These are phyloP conservation scores for Monilinia vaccinii-corymbosi DNA, from an alignment of 2,329 filamentous ascomycete species.

Conservation along the genomic window DNA sequence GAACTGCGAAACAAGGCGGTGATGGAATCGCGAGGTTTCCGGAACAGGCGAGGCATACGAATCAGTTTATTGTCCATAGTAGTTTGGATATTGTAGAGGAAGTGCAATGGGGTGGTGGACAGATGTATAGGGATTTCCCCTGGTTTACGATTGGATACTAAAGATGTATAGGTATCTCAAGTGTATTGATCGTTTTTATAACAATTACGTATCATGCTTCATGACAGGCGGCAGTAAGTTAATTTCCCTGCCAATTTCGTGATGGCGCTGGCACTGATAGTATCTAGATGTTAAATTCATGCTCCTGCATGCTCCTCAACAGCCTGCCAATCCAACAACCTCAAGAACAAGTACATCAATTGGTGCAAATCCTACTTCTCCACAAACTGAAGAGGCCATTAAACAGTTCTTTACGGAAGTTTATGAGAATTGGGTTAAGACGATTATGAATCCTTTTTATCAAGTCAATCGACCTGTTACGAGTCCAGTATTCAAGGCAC, in stretches of 20 bases:
- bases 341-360: constrained; percentile 59
- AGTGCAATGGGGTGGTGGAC: constrained; percentile 81
- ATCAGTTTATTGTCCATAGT: constrained; percentile 95
- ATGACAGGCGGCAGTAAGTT: constrained; percentile 66
- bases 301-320: constrained; percentile 73
- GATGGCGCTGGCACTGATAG: neutral
- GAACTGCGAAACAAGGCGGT: constrained; percentile 89
- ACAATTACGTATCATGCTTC: constrained; percentile 91
- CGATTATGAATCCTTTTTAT: constrained; percentile 96
- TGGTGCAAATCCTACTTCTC: constrained; percentile 74
- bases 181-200: constrained; percentile 92
- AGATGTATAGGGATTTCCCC: constrained; percentile 53
- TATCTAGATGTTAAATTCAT: constrained; percentile 71
- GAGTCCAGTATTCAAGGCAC: constrained; percentile 75
- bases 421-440: constrained; percentile 95
- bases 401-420: constrained; percentile 91
- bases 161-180: constrained; percentile 69
- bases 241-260: neutral
- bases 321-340: constrained; percentile 35
- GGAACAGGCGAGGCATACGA: constrained; percentile 83
- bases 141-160: constrained; percentile 5
- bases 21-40: constrained; percentile 85
- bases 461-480: constrained; percentile 72
- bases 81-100: constrained; percentile 93
- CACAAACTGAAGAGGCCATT: constrained; percentile 91